phyloP scores from a whole-genome alignment of 306 rosid species.

The Coriaria nepalensis region DNA sequence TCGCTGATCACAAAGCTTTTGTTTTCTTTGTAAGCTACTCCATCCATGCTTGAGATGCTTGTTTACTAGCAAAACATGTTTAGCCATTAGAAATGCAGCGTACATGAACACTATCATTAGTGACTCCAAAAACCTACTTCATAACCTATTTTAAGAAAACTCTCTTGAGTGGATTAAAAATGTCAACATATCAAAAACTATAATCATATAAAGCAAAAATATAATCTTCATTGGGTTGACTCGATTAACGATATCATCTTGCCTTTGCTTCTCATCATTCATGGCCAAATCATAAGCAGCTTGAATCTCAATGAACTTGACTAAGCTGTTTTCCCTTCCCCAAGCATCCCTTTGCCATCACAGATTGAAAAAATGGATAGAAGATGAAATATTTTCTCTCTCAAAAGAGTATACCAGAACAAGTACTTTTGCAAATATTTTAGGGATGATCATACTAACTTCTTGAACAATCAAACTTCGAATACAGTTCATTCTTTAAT shows the following conservation, averaged over 20 bases:
- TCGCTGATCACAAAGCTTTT: slow-evolving; percentile 81
- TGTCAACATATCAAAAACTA: neutral
- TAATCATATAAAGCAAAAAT: slow-evolving; percentile 7
- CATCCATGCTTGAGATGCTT: slow-evolving; percentile 99
- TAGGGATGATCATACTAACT: no score
- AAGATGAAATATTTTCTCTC: no score
- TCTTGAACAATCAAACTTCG: no score
- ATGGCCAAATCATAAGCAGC: slow-evolving; percentile 86
- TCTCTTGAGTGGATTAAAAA: no score
- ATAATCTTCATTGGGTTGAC: slow-evolving; percentile 87
- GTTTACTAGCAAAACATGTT: slow-evolving; percentile 15
- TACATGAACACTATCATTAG: no score
- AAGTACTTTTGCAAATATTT: no score
- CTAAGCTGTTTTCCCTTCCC: slow-evolving; percentile 90
- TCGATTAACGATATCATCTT: slow-evolving; percentile 69
- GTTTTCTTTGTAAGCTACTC: slow-evolving; percentile 86
- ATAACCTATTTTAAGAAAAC: no score
- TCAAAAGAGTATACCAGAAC: no score
- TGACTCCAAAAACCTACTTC: no score
- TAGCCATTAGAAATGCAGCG: no score
- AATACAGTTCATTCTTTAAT: no score
- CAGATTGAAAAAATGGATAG: no score
- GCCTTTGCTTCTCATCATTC: slow-evolving; percentile 48
- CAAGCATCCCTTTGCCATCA: slow-evolving; percentile 80
- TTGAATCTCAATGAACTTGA: slow-evolving; percentile 91